These are phyloP conservation scores for Sporisorium sorghi DNA, from an alignment of 1,284 basidiomycete species.

Conservation along the genomic window DNA sequence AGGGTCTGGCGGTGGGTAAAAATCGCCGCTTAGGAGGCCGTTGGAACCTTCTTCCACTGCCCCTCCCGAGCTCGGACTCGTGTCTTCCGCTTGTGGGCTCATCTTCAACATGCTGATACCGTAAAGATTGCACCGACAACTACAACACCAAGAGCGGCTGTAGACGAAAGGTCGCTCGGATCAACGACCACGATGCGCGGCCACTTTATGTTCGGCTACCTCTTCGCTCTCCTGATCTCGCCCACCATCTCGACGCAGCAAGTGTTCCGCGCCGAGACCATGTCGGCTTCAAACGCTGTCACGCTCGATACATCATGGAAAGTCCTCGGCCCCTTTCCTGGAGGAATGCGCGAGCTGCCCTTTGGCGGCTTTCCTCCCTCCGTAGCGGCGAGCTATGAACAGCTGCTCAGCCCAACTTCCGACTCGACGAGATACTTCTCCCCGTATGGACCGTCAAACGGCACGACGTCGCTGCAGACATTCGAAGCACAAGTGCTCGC, in stretches of 20 bases:
- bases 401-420: conserved; percentile 6
- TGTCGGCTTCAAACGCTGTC: not conserved
- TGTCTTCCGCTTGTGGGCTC: not conserved
- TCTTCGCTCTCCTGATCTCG: conserved; percentile 18
- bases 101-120: not conserved
- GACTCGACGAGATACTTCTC: conserved; percentile 3
- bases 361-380: conserved; percentile 39
- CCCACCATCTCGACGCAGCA: conserved; percentile 26
- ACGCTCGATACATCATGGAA: conserved; percentile 22
- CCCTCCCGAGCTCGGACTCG: not conserved
- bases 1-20: conserved; percentile 14
- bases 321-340: conserved; percentile 35
- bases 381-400: conserved; percentile 5
- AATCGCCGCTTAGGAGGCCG: not conserved
- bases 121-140: not conserved
- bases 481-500: conserved; percentile 16
- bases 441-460: conserved; percentile 27
- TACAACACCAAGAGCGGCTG: too few relatives aligned
- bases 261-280: conserved; percentile 2
- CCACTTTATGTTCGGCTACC: conserved; percentile 46
- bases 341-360: conserved; percentile 39
- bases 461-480: conserved; percentile 6
- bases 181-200: conserved; percentile 3
- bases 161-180: not conserved
- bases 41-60: not conserved